phyloP scores from a whole-genome alignment of 768 basidiomycete species.

The Mycena kentingensis region DNA sequence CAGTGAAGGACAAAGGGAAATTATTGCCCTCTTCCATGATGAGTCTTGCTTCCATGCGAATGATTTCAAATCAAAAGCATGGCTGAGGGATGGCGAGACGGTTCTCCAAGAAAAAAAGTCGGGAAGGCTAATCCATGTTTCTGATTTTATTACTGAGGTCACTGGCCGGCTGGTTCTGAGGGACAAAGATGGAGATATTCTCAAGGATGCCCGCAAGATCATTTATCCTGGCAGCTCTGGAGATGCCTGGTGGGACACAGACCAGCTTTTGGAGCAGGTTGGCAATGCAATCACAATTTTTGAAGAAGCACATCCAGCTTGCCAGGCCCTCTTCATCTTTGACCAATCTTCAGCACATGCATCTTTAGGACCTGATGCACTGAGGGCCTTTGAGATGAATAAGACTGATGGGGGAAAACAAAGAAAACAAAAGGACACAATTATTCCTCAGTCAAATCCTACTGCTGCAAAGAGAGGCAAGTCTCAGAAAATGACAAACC shows the following conservation, averaged over 20 bases:
- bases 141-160: slow-evolving; percentile 31
- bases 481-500: slow-evolving; percentile 28
- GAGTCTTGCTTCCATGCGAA: too few relatives aligned
- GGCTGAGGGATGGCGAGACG: slow-evolving; percentile 7
- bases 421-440: slow-evolving; percentile 22
- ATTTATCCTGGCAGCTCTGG: slow-evolving; percentile 23
- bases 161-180: slow-evolving; percentile 23
- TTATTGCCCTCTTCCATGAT: slow-evolving; percentile 35
- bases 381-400: slow-evolving; percentile 31
- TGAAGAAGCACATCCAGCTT: slow-evolving; percentile 25
- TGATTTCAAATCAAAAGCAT: slow-evolving; percentile 20
- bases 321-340: slow-evolving; percentile 27
- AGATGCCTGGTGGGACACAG: slow-evolving; percentile 4
- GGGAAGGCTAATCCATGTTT: slow-evolving; percentile 32
- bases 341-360: slow-evolving; percentile 34
- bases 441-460: slow-evolving; percentile 31
- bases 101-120: slow-evolving; percentile 15
- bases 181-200: slow-evolving; percentile 12
- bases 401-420: slow-evolving; percentile 29
- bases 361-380: slow-evolving; percentile 26
- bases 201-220: slow-evolving; percentile 26
- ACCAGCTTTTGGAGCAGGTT: slow-evolving; percentile 24
- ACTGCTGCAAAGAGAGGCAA: slow-evolving; percentile 15
- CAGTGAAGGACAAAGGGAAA: slow-evolving; percentile 24
- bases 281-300: slow-evolving; percentile 25